Evolutionary conservation across 768 basidiomycete species (phyloP).

Genomic region (Tylopilus cervinicoccineus): DNA sequence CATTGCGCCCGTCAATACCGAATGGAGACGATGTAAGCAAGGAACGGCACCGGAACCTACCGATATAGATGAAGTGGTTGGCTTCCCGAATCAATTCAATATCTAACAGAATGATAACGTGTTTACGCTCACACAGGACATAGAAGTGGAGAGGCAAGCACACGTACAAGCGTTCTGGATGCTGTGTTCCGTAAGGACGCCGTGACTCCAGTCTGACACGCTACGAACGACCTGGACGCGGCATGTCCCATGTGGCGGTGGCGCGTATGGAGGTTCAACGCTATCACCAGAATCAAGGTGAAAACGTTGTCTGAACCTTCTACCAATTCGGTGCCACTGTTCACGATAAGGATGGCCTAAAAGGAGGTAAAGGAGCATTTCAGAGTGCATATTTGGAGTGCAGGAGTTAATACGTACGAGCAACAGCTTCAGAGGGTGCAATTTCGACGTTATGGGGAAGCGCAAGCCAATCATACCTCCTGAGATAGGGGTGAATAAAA

Average conservation of each 20-base stretch:
- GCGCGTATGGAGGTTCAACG: slow-evolving; percentile 39
- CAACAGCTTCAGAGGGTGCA: slow-evolving; percentile 65
- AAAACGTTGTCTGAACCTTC: slow-evolving; percentile 61
- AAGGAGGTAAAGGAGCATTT: neutral
- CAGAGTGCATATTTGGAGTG: neutral
- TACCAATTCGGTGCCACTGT: slow-evolving; percentile 54
- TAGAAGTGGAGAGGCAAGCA: neutral
- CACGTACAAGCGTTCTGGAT: slow-evolving; percentile 90
- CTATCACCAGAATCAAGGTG: slow-evolving; percentile 42
- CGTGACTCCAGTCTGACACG: slow-evolving; percentile 92
- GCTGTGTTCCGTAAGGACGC: slow-evolving; percentile 83
- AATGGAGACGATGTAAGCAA: neutral
- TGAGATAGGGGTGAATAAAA: slow-evolving; percentile 21
- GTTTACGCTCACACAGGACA: neutral
- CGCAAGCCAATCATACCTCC: slow-evolving; percentile 65
- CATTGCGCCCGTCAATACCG: slow-evolving; percentile 12
- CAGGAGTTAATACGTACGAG: slow-evolving; percentile 36
- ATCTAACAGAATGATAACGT: slow-evolving; percentile 41
- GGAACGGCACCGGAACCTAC: slow-evolving; percentile 39
- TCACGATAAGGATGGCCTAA: slow-evolving; percentile 66
- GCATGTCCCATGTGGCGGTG: slow-evolving; percentile 48
- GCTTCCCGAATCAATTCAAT: slow-evolving; percentile 78
- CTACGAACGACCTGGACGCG: slow-evolving; percentile 81
- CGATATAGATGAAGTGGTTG: slow-evolving; percentile 90
- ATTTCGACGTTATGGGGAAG: slow-evolving; percentile 66